Evolutionary conservation across 352 stramenopile genomes (phyloP).

Genomic region (Achlya hypogyna): DNA sequence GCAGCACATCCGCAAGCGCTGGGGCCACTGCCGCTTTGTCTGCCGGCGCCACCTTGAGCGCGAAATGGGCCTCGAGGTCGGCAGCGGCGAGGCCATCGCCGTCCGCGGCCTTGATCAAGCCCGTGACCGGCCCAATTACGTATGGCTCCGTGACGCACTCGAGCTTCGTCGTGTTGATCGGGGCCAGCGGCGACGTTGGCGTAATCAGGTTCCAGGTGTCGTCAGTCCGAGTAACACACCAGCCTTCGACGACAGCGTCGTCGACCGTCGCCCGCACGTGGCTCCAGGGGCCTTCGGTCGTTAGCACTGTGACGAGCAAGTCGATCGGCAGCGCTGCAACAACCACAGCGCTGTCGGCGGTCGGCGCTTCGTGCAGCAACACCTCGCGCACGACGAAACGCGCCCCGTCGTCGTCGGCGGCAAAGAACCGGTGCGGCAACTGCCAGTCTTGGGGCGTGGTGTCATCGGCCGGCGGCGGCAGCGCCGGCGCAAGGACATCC

Average conservation of each 20-base stretch:
- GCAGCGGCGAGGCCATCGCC: neutral
- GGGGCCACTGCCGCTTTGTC: neutral
- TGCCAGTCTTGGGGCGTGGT: neutral
- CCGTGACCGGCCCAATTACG: neutral
- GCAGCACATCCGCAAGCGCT: neutral
- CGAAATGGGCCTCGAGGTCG: constrained; percentile 1
- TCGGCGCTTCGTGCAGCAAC: neutral
- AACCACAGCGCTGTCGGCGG: neutral
- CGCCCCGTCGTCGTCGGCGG: neutral
- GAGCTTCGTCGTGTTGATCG: neutral
- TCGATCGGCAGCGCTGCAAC: neutral
- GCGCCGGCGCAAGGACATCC: neutral
- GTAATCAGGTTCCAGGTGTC: neutral
- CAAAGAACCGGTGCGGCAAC: neutral
- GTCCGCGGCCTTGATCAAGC: neutral
- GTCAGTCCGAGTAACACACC: neutral
- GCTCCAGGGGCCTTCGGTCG: neutral
- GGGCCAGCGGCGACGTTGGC: neutral
- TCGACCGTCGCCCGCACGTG: neutral
- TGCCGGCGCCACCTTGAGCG: neutral
- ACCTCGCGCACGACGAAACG: neutral
- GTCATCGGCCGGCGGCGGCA: neutral
- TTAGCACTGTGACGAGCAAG: neutral
- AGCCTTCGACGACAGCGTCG: neutral
- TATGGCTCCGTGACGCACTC: neutral